These are phyloP conservation scores for Metschnikowia cerradonensis DNA, from an alignment of 805 yeast species.

Conservation along the genomic window DNA sequence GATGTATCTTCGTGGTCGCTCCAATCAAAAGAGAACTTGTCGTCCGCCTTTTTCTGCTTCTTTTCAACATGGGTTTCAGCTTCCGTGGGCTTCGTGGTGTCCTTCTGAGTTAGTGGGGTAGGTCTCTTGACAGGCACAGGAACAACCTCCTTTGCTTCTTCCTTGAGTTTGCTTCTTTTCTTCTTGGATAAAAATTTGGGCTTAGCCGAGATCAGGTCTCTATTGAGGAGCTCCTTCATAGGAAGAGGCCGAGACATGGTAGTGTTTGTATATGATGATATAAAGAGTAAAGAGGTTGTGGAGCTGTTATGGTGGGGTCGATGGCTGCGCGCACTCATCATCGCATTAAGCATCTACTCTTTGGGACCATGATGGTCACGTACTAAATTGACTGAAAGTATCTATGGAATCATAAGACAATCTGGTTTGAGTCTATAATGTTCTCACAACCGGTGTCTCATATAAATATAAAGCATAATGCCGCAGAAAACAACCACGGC, in stretches of 20 bases:
- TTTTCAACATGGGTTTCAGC: neutral
- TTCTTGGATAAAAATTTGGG: constrained; percentile 16
- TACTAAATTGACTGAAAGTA: too few relatives aligned
- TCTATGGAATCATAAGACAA: neutral
- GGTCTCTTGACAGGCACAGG: neutral
- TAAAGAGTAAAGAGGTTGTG: too few relatives aligned
- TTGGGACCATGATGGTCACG: too few relatives aligned
- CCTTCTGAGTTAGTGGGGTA: neutral
- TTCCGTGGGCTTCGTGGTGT: neutral
- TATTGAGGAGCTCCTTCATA: constrained; percentile 15
- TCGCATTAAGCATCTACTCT: neutral
- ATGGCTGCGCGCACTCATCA: neutral
- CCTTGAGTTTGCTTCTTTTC: constrained; percentile 6
- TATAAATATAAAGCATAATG: constrained; percentile 12
- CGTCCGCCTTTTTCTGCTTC: constrained; percentile 4
- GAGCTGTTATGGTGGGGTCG: neutral
- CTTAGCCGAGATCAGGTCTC: constrained; percentile 5
- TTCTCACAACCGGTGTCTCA: neutral
- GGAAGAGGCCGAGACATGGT: constrained; percentile 17
- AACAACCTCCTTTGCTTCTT: neutral
- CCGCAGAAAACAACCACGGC: constrained; percentile 19
- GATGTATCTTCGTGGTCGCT: constrained; percentile 63
- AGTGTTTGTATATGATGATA: neutral
- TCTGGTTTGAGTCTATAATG: neutral
- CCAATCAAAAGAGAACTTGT: constrained; percentile 68